phyloP scores from a whole-genome alignment of 257 asterid genomes.

The Mentha longifolia region DNA sequence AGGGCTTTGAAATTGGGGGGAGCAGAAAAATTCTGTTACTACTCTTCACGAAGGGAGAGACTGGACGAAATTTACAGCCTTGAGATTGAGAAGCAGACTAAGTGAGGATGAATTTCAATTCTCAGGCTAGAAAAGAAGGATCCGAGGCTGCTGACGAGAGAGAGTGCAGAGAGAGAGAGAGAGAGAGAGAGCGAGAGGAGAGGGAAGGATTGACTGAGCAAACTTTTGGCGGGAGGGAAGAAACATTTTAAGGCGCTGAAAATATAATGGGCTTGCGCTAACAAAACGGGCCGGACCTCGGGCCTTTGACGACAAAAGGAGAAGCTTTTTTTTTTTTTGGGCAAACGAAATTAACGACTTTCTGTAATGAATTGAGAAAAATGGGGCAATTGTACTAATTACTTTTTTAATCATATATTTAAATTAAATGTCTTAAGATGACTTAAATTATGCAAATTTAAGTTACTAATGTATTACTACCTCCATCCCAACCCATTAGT shows the following conservation, averaged over 20 bases:
- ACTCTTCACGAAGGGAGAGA: neutral
- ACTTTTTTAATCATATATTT: neutral
- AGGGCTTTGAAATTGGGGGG: neutral
- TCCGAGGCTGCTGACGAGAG: neutral
- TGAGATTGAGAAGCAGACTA: neutral
- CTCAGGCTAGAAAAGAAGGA: neutral
- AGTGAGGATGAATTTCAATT: neutral
- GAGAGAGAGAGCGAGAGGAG: no score
- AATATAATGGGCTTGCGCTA: neutral
- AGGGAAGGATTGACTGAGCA: neutral
- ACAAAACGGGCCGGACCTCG: neutral
- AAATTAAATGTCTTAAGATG: no score
- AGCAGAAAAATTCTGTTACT: neutral
- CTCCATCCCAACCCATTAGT: no score
- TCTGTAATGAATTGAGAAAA: neutral
- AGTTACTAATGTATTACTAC: neutral
- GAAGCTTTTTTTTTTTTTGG: neutral
- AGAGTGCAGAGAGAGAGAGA: neutral
- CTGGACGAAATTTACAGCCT: neutral
- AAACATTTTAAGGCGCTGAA: neutral
- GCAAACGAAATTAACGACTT: neutral
- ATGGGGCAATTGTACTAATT: neutral
- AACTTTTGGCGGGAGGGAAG: conserved; percentile 5
- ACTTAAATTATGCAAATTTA: neutral
- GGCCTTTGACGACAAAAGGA: neutral